Percentiles rank a stretch among this genome's conserved stretches.
Evolutionary conservation across 2,329 filamentous ascomycete genomes (phyloP).

Genomic region (Hypoxylon sp.): DNA sequence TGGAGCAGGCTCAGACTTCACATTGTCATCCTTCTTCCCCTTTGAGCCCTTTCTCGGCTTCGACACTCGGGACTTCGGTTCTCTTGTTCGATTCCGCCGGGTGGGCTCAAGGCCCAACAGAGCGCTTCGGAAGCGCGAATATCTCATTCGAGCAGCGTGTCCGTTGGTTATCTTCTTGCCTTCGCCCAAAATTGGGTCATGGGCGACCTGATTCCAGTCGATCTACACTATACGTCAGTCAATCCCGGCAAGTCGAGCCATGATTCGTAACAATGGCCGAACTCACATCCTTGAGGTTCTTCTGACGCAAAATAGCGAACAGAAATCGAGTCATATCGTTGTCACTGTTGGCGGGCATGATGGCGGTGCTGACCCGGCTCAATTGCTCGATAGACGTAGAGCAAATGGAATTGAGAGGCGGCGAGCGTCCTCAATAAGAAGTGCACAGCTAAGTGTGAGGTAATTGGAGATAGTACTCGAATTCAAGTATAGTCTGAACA

Average conservation of each 20-base stretch:
- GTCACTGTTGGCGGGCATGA: slow-evolving; percentile 68
- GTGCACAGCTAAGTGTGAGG: slow-evolving; percentile 48
- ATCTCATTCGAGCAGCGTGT: slow-evolving; percentile 72
- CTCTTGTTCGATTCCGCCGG: slow-evolving; percentile 59
- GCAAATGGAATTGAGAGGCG: slow-evolving; percentile 26
- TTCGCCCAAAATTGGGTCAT: slow-evolving; percentile 65
- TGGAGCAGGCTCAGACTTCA: slow-evolving; percentile 57
- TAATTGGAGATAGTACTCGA: slow-evolving; percentile 38
- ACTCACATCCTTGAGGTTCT: slow-evolving; percentile 72
- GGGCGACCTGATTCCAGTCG: slow-evolving; percentile 70
- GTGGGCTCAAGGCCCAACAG: slow-evolving; percentile 64
- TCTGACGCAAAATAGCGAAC: slow-evolving; percentile 71
- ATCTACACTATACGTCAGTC: slow-evolving; percentile 59
- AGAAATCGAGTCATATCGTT: slow-evolving; percentile 70
- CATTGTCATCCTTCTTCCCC: slow-evolving; percentile 55
- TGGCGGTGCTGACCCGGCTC: slow-evolving; percentile 40
- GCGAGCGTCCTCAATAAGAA: slow-evolving; percentile 47
- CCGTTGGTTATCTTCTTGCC: slow-evolving; percentile 69
- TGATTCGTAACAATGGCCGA: not conserved
- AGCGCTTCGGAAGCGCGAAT: slow-evolving; percentile 64
- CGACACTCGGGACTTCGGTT: slow-evolving; percentile 58
- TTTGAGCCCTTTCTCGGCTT: slow-evolving; percentile 61
- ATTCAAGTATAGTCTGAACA: slow-evolving; percentile 49
- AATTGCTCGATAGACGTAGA: slow-evolving; percentile 28
- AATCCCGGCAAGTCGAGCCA: not conserved